phyloP scores from a whole-genome alignment of 1,284 basidiomycete species.

The Sphagnurus paluster region DNA sequence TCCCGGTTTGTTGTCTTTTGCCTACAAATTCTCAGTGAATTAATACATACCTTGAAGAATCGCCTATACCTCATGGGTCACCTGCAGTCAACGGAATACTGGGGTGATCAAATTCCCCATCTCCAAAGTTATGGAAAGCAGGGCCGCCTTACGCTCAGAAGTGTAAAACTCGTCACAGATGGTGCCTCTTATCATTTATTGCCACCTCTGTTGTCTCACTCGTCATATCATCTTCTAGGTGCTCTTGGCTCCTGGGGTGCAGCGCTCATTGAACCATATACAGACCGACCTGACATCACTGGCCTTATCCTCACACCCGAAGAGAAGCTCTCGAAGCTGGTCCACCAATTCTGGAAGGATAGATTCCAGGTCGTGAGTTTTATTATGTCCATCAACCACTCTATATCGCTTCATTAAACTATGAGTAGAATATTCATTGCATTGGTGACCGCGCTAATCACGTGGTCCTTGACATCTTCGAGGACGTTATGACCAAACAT shows the following conservation, averaged over 20 bases:
- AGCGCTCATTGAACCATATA: constrained; percentile 83
- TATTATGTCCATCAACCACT: constrained; percentile 1
- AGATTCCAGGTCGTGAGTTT: constrained; percentile 71
- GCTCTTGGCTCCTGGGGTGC: constrained; percentile 93
- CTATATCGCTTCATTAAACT: constrained; percentile 2
- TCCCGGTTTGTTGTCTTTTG: constrained; percentile 67
- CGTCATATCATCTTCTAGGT: constrained; percentile 45
- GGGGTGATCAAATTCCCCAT: constrained; percentile 62
- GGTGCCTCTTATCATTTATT: constrained; percentile 37
- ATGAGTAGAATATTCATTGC: constrained; percentile 77
- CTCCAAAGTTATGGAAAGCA: constrained; percentile 64
- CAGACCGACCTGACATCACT: constrained; percentile 68
- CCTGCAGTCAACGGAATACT: constrained; percentile 58
- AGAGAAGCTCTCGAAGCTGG: constrained; percentile 51
- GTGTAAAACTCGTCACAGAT: constrained; percentile 84
- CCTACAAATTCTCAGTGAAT: neutral
- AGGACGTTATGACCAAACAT: constrained; percentile 41
- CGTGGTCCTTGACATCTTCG: constrained; percentile 79
- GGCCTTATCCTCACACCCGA: constrained; percentile 70
- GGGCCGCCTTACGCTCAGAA: constrained; percentile 66
- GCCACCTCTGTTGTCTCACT: neutral
- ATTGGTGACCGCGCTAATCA: constrained; percentile 91
- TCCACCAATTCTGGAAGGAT: constrained; percentile 67
- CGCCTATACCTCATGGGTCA: constrained; percentile 80
- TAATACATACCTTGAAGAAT: constrained; percentile 41